Evolutionary conservation across 495 filamentous ascomycete species (phyloP).

Genomic region (Geoglossum glabrum): DNA sequence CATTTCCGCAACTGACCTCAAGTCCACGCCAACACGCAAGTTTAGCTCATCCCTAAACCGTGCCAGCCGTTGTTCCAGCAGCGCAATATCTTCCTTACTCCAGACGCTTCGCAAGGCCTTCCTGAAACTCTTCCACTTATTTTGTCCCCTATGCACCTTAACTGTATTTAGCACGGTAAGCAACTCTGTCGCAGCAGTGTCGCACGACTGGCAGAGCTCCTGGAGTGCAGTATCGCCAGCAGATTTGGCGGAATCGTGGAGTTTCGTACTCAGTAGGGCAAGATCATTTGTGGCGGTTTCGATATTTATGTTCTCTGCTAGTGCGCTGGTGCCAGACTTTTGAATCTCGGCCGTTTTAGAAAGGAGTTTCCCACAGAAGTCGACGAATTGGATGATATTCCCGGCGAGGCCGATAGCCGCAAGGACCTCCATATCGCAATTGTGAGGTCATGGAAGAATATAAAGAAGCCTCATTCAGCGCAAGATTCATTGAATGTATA

Average conservation of each 20-base stretch:
- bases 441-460: background rate
- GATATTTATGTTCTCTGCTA: background rate
- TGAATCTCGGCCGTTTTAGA: constrained; percentile 10
- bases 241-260: constrained; percentile 3
- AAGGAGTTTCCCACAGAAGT: constrained; percentile 13
- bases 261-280: constrained; percentile 4
- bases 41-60: constrained; percentile 5
- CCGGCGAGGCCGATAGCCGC: constrained; percentile 13
- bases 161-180: constrained; percentile 5
- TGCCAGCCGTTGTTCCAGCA: constrained; percentile 5
- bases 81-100: constrained; percentile 8
- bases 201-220: constrained; percentile 3
- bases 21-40: constrained; percentile 2
- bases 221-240: constrained; percentile 2
- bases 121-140: constrained; percentile 7
- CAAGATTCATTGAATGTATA: background rate
- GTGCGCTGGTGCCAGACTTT: constrained; percentile 6
- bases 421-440: constrained; percentile 14
- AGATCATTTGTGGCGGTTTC: constrained; percentile 1
- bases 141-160: constrained; percentile 3
- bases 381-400: constrained; percentile 16
- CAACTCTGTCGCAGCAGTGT: constrained; percentile 1
- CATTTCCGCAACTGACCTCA: constrained; percentile 1
- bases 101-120: constrained; percentile 7
- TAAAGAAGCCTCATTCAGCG: background rate